Evolutionary conservation across 2,329 filamentous ascomycete genomes (phyloP), one percentile per base, ranked within the genome.

Genomic region (Calonectria hongkongensis): DNA sequence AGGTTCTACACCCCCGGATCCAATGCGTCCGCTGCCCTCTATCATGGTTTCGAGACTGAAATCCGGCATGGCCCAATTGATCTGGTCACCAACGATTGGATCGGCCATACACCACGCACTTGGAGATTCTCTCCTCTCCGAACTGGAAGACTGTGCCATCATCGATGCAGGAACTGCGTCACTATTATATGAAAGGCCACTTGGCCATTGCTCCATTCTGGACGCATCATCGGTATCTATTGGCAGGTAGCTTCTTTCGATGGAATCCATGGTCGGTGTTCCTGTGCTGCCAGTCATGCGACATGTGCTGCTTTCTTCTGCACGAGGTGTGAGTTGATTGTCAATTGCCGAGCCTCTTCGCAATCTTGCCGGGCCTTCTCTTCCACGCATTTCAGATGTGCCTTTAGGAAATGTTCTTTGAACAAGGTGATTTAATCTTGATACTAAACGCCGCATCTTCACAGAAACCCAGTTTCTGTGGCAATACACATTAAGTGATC

Each of bases 401-500:
- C 9, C 3, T 2, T 27, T 33, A 4, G 33, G 12, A 2, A 58
- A 13, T 6, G 33, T 27, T 9, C 21, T 39, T 13, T 41, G 54
- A 1, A 36, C 54, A 27, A 58, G 54, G 12, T 18, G 54, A 15
- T 33, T 41, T 12, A 58, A 33, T 9, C 33, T 39, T 2, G 54
- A 58, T 1, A 58, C 54, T 5, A 58, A 33, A 0, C 33, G 33
- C 6, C 13, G 41, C 54, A 58, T 58, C 12, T 58, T 58, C 21
- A 25, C 54, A 41, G 54, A 58, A 9, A 58, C 54, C 54, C 54
- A 58, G 13, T 58, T 58, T 15, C 30, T 39, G 4, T 58, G 54
- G 25, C 33, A 58, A 15, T 58, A 58, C 2, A 58, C n/a, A 16
- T 58, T n/a, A 0, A 58, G 54, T 9, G 54, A 58, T 3, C 33